Evolutionary conservation across 2,329 filamentous ascomycete species (phyloP).

Genomic region (Colletotrichum sp.): DNA sequence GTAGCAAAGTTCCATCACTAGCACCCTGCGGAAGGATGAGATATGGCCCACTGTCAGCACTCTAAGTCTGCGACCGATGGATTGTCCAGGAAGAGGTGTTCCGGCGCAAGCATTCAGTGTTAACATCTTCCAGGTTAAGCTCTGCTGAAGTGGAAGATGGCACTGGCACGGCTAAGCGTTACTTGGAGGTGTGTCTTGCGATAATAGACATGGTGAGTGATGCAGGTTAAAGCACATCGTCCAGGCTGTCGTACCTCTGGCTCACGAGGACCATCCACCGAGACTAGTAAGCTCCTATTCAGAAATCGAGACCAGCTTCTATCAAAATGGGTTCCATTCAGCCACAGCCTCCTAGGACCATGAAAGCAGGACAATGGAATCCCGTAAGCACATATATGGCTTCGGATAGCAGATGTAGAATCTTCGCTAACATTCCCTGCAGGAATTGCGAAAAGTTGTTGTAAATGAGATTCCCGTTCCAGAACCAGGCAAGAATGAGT

Average conservation of each 20-base stretch:
- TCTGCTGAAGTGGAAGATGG: background rate
- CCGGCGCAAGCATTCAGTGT: background rate
- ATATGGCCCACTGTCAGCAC: background rate
- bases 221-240: background rate
- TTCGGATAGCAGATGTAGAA: background rate
- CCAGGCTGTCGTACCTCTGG: background rate
- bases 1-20: background rate
- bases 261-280: background rate
- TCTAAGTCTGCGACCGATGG: background rate
- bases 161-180: background rate
- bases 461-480: conserved; percentile 50
- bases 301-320: background rate
- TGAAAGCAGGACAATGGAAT: conserved; percentile 26
- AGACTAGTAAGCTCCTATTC: background rate
- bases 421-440: background rate
- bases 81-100: background rate
- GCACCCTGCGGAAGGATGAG: background rate
- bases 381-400: conserved; percentile 11
- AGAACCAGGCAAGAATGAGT: conserved; percentile 42
- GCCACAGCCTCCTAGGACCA: background rate
- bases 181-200: background rate
- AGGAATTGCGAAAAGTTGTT: conserved; percentile 29
- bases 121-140: background rate
- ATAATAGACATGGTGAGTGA: background rate
- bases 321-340: background rate